Conservation (phyloP, 768 basidiomycete genomes). For the Dacryopinax spathularia region DNA sequence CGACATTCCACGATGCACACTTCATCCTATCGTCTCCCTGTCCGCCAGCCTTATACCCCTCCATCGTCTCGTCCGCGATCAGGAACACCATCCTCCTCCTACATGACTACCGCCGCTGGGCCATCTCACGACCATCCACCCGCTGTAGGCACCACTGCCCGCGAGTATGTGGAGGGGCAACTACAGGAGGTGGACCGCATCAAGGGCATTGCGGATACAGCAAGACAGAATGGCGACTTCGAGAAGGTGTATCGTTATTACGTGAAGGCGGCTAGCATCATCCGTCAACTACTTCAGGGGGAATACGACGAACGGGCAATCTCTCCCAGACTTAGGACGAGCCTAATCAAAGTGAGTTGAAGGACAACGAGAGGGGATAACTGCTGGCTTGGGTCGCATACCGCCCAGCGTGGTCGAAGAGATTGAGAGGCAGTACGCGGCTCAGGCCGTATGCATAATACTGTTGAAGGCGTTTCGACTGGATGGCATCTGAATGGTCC, state of each 20-base stretch:
- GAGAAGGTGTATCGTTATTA: conserved; percentile 1
- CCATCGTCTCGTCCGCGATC: neutral
- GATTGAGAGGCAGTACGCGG: neutral
- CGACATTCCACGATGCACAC: neutral
- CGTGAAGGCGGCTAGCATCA: neutral
- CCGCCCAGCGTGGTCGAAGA: neutral
- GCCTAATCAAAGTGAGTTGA: neutral
- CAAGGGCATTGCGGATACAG: neutral
- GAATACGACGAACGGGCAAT: neutral
- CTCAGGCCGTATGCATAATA: neutral
- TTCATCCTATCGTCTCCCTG: neutral
- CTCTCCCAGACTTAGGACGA: neutral
- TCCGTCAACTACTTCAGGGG: neutral
- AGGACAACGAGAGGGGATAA: too few species aligned
- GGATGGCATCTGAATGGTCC: neutral
- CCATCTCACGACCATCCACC: neutral
- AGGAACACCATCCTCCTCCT: neutral
- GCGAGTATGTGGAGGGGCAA: neutral
- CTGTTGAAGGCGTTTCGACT: neutral
- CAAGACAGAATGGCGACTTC: neutral
- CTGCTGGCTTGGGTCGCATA: too few species aligned
- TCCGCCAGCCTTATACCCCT: neutral
- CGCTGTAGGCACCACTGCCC: neutral
- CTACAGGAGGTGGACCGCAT: neutral
- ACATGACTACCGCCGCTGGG: neutral